Percentiles rank a stretch among this genome's conserved stretches.
Conservation (phyloP, 805 yeast genomes). For the Kluyveromyces nonfermentans region DNA sequence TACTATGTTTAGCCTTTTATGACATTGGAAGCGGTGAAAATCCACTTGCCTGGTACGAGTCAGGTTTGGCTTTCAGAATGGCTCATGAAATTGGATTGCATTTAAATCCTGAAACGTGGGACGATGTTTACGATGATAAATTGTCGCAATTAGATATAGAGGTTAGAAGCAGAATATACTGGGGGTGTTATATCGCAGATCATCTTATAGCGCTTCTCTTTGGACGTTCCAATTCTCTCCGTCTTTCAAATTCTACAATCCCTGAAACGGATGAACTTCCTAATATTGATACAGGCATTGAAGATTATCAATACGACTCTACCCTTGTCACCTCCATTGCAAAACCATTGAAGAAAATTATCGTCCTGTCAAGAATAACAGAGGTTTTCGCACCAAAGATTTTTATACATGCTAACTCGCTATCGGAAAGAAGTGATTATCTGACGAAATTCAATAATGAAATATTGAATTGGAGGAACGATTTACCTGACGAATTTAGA, state of each 20-base stretch:
- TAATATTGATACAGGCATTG: constrained; percentile 46
- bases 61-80: constrained; percentile 50
- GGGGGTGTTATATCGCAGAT: constrained; percentile 56
- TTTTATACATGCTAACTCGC: constrained; percentile 16
- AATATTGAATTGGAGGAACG: constrained; percentile 38
- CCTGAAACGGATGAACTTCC: constrained; percentile 49
- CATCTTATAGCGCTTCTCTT: constrained; percentile 46
- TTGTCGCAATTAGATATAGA: constrained; percentile 39
- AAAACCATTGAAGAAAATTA: constrained; percentile 30
- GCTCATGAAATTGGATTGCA: constrained; percentile 54
- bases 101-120: constrained; percentile 47
- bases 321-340: constrained; percentile 17
- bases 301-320: constrained; percentile 37
- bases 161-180: constrained; percentile 47
- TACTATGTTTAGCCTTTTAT: constrained; percentile 44
- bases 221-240: constrained; percentile 45
- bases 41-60: constrained; percentile 51
- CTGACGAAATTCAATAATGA: constrained; percentile 35
- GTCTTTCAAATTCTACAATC: constrained; percentile 46
- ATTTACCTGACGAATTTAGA: constrained; percentile 34
- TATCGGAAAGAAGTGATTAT: constrained; percentile 31
- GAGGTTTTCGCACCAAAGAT: constrained; percentile 23
- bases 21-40: constrained; percentile 49
- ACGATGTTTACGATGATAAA: constrained; percentile 30
- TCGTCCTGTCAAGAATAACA: constrained; percentile 30